phyloP scores from a whole-genome alignment of 2,329 filamentous ascomycete genomes.

The Raffaelea arxii region DNA sequence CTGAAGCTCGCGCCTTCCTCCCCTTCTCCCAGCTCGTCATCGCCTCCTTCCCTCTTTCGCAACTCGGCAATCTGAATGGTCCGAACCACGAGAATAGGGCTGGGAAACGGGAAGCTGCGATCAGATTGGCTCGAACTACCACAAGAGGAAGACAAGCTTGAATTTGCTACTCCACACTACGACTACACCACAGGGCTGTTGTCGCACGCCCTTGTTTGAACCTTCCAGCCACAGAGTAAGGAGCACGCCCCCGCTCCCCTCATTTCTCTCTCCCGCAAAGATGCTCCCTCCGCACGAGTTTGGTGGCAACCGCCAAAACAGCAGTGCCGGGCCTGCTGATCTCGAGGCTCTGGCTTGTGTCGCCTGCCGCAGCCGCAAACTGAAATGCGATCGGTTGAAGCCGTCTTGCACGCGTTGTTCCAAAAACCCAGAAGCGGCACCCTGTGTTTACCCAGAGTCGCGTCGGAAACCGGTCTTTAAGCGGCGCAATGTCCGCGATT shows the following conservation, averaged over 20 bases:
- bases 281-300: too few relatives aligned
- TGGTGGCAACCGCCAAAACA: not conserved
- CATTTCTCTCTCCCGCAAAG: too few relatives aligned
- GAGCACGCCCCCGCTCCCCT: not conserved
- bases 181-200: too few relatives aligned
- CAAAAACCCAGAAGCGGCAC: constrained; percentile 49
- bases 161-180: too few relatives aligned
- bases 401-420: constrained; percentile 74
- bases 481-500: constrained; percentile 78
- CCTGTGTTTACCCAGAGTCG: constrained; percentile 83
- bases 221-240: too few relatives aligned
- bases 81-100: not conserved
- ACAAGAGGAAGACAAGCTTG: too few relatives aligned
- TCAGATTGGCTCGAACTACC: too few relatives aligned
- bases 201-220: too few relatives aligned
- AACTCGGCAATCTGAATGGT: not conserved
- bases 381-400: constrained; percentile 75
- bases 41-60: not conserved
- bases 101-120: too few relatives aligned
- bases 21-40: not conserved
- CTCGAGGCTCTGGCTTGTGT: too few relatives aligned
- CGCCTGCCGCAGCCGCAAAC: constrained; percentile 71
- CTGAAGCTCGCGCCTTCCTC: not conserved
- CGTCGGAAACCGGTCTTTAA: constrained; percentile 82
- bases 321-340: too few relatives aligned